Conservation (phyloP, 192 early-diverging fungal species). For the Funneliformis mosseae region DNA sequence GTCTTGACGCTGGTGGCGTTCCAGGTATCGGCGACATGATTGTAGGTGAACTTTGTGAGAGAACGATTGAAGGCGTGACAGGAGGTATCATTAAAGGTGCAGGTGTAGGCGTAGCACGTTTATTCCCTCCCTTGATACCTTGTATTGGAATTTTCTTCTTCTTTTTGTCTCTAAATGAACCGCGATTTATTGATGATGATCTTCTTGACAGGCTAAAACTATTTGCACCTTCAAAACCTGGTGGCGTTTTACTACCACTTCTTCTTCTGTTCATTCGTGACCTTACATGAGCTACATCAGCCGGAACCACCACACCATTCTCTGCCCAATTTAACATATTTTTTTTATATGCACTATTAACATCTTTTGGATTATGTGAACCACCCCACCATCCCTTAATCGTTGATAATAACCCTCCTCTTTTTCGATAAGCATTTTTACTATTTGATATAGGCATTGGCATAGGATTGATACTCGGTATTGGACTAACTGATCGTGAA, state of each 20-base stretch:
- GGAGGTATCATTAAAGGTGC: slow-evolving; percentile 30
- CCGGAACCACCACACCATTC: slow-evolving; percentile 18
- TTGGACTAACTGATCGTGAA: slow-evolving; percentile 34
- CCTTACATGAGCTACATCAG: slow-evolving; percentile 6
- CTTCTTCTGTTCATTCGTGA: slow-evolving; percentile 16
- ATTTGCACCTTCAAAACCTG: slow-evolving; percentile 16
- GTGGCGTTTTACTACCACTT: slow-evolving; percentile 26
- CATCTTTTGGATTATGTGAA: slow-evolving; percentile 11
- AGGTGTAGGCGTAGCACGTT: slow-evolving; percentile 15
- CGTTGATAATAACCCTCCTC: slow-evolving; percentile 19
- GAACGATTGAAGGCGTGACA: slow-evolving; percentile 32
- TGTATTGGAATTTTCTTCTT: slow-evolving; percentile 28
- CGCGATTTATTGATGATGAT: not conserved
- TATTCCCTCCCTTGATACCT: slow-evolving; percentile 19
- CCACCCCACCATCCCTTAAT: slow-evolving; percentile 32
- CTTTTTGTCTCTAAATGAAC: slow-evolving; percentile 31
- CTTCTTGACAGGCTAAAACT: slow-evolving; percentile 1
- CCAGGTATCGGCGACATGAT: slow-evolving; percentile 23
- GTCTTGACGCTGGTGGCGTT: slow-evolving; percentile 19
- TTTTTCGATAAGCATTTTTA: not conserved
- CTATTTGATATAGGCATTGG: not conserved
- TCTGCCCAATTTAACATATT: slow-evolving; percentile 20
- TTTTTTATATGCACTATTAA: slow-evolving; percentile 15
- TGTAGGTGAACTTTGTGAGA: slow-evolving; percentile 31
- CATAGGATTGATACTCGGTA: not conserved